Evolutionary conservation across 1,284 basidiomycete genomes (phyloP), one percentile per base, ranked within the genome.

Genomic region (Trametes pubescens): DNA sequence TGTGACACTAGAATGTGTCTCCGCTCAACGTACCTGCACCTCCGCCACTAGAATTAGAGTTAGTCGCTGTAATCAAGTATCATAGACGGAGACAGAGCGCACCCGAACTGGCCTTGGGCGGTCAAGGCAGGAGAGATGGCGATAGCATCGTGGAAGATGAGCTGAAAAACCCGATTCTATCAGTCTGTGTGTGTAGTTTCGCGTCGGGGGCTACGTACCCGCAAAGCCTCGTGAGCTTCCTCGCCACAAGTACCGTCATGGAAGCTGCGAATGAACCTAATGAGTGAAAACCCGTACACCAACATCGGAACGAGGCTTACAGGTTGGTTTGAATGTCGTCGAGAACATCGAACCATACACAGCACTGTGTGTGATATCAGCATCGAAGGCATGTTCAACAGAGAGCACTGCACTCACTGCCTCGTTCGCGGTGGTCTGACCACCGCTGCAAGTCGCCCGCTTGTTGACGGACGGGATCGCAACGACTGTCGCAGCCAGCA

Each of bases 391-490:
- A 4, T 3, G 10, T 51, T 22, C 2, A 11, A 22, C 18, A 34
- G 29, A n/a, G 7, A 4, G 7, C 2, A 22, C 13, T 8, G 13
- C 37, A 64, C 63, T 54, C 75, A 44, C 76, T 26, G 65, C 73
- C 55, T 79, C 77, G 4, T 74, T 71, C 18, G 76, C 77, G 9
- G 71, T 73, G 47, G 51, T 38, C 35, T 73, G 52, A 11, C 69
- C 69, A 40, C 65, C 61, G 52, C 66, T 59, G 60, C 67, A 69
- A 11, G 65, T 44, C 5, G 65, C 67, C 46, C 65, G 59, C 43
- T 57, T 53, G 22, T 53, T 62, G 29, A 32, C 9, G 34, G 48
- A 29, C 16, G 67, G 54, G 22, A 59, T 62, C 34, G 59, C 65
- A 32, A 21, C 8, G 40, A 40, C 57, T 10, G 51, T 21, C 18